These are phyloP conservation scores for Isatis tinctoria DNA, from an alignment of 345 rosid species.

Conservation along the genomic window DNA sequence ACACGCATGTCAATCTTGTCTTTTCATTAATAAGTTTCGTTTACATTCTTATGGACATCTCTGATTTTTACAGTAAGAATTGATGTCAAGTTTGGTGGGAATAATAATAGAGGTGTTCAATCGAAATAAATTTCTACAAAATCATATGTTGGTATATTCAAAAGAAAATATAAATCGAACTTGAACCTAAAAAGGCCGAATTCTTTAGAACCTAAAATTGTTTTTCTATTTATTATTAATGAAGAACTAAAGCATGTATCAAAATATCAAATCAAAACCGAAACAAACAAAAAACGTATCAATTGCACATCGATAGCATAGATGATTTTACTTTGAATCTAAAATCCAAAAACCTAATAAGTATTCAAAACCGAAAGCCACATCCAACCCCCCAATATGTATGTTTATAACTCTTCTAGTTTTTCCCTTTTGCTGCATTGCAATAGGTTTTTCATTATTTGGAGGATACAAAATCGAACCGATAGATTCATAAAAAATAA, in stretches of 20 bases:
- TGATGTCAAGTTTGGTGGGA: slow-evolving; percentile 27
- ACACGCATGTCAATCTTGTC: slow-evolving; percentile 28
- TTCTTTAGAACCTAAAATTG: neutral
- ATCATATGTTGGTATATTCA: neutral
- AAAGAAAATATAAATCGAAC: neutral
- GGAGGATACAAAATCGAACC: neutral
- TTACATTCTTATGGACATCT: slow-evolving; percentile 23
- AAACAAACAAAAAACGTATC: neutral
- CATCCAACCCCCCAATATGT: neutral
- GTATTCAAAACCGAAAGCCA: neutral
- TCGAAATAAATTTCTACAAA: neutral
- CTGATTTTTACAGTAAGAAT: slow-evolving; percentile 13
- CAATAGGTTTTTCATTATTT: neutral
- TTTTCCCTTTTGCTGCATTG: neutral
- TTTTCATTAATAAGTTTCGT: slow-evolving; percentile 21
- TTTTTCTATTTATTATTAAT: no score
- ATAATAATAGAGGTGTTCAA: slow-evolving; percentile 19
- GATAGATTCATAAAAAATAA: neutral
- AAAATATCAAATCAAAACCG: neutral
- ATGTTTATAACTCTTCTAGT: neutral
- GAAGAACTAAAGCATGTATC: neutral
- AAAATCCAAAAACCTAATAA: neutral
- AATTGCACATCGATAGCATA: neutral
- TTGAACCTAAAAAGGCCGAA: neutral
- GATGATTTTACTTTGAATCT: neutral